phyloP scores from a whole-genome alignment of 129 eudicot species.

The Mikania micrantha region DNA sequence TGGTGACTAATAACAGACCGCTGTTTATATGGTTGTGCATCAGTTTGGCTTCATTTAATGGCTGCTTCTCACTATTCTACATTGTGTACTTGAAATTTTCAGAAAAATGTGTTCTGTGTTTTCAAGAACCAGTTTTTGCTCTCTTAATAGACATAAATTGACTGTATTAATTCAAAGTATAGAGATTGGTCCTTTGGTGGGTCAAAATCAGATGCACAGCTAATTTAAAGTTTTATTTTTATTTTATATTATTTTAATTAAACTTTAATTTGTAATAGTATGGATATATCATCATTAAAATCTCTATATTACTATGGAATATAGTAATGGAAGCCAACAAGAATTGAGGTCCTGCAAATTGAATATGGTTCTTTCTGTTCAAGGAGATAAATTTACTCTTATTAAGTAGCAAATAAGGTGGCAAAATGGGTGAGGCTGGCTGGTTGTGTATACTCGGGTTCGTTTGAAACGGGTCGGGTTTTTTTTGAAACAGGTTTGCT shows the following conservation, averaged over 20 bases:
- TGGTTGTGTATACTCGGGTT: background rate
- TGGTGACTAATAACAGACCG: slow-evolving; percentile 15
- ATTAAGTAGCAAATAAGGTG: background rate
- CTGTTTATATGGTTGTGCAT: background rate
- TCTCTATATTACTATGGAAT: slow-evolving; percentile 9
- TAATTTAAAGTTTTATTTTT: background rate
- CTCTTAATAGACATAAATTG: background rate
- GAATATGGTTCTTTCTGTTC: slow-evolving; percentile 8
- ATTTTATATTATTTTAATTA: background rate
- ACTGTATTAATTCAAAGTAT: background rate
- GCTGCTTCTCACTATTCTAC: slow-evolving; percentile 20
- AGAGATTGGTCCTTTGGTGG: slow-evolving; percentile 20
- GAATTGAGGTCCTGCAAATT: slow-evolving; percentile 19
- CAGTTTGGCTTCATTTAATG: slow-evolving; percentile 18
- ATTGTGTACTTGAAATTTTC: slow-evolving; percentile 8
- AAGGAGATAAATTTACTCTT: slow-evolving; percentile 3
- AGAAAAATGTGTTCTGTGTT: background rate
- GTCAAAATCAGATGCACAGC: slow-evolving; percentile 13
- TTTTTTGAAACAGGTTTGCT: background rate
- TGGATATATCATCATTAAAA: background rate
- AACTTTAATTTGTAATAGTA: too few species aligned
- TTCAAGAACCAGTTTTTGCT: background rate
- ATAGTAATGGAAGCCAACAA: slow-evolving; percentile 12
- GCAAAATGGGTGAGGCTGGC: background rate
- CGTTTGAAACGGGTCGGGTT: background rate